A percentile compares a stretch with the other conserved stretches of the same genome.
Evolutionary conservation across 768 basidiomycete species (phyloP).

Genomic region (Leucosporidium scottii): DNA sequence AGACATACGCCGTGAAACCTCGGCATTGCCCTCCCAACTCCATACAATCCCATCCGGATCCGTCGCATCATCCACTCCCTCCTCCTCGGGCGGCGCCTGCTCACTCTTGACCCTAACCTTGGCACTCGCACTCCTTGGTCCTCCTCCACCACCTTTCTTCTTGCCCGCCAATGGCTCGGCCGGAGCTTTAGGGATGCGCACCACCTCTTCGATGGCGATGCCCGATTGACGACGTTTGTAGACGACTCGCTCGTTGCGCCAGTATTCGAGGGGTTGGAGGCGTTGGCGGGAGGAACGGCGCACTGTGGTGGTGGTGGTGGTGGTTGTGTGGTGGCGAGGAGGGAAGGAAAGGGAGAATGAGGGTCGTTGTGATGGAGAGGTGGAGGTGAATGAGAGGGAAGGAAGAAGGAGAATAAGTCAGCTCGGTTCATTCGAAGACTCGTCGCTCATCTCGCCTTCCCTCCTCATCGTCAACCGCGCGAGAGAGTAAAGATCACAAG

Average conservation of each 20-base stretch:
- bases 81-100: conserved; percentile 9
- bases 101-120: conserved; percentile 23
- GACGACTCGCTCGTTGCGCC: conserved; percentile 84
- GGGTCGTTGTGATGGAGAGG: neutral
- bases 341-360: neutral
- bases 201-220: conserved; percentile 56
- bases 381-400: neutral
- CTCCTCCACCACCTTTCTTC: conserved; percentile 16
- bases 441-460: too few species aligned
- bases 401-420: neutral
- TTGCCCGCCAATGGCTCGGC: conserved; percentile 49
- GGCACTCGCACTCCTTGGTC: neutral
- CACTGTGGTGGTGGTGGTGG: conserved; percentile 44
- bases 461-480: too few species aligned
- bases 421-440: too few species aligned
- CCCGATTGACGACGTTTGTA: conserved; percentile 61
- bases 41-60: conserved; percentile 58
- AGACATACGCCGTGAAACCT: conserved; percentile 62
- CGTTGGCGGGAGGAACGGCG: conserved; percentile 65
- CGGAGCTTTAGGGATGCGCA: conserved; percentile 53
- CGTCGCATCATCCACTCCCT: conserved; percentile 48
- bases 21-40: conserved; percentile 57
- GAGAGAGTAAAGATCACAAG: too few species aligned
- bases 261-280: conserved; percentile 73
- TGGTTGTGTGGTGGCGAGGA: too few species aligned